Base-by-base conservation (phyloP, 1,284 basidiomycete genomes). In the Sanghuangporus weigelae region DNA sequence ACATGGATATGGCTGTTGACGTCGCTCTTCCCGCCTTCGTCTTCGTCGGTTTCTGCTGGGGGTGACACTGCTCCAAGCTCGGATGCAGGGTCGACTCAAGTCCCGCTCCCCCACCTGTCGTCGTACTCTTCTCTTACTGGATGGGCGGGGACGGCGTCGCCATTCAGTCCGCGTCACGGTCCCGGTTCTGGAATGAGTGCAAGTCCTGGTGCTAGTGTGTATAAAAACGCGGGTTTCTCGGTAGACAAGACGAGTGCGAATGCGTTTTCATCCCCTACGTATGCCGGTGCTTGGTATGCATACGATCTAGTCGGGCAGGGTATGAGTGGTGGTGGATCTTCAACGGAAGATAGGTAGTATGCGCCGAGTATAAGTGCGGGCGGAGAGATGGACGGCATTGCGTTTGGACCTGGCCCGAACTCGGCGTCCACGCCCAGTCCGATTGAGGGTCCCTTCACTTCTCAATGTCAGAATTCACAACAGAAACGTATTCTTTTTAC, bases 51-150 rank as follows among this genome's bases (percentile, higher is more conserved):
- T 23, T 31, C 19, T 23, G n/a, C 26, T 23, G 12, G n/a, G 12
- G 49, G 21, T 11, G 49, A 12, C 8, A 31, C 49, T 7, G 7
- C 23, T 10, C 21, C 26, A 31, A 31, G 26, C 26, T 31, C 26
- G 26, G 48, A 21, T 7, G 48, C 19, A 14, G 42, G 36, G 12
- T 21, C 19, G 53, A 35, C 5, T 38, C 14, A 36, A 16, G 23
- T 26, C 40, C 16, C 7, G 6, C n/a, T 38, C 11, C 50, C 62
- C 42, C 57, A 60, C n/a, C n/a, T 66, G 6, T 63, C 61, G n/a
- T 58, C 55, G 7, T 66, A 66, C 21, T 66, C 64, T 11, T 56
- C 64, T 7, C 53, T 66, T n/a, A 56, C 57, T 7, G 64, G 56
- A 10, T 66, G 64, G 64, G 64, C 64, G 10, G 64, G 62, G 4